Evolutionary conservation across 2,329 filamentous ascomycete species (phyloP).

Genomic region (Emergomyces africanus): DNA sequence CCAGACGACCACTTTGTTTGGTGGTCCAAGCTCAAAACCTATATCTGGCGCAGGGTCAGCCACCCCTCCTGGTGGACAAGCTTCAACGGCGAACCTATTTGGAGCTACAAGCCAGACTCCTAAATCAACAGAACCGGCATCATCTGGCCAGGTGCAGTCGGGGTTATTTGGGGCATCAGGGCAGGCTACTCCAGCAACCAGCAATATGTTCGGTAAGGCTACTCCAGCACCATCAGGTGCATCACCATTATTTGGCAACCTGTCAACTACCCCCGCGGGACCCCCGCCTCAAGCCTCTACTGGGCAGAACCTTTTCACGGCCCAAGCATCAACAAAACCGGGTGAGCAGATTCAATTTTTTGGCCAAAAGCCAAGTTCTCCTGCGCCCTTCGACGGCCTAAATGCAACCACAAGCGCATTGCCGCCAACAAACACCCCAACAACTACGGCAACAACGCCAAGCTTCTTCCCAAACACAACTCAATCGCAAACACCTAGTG

Average conservation of each 20-base stretch:
- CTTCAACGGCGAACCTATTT: slow-evolving; percentile 17
- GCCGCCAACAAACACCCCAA: slow-evolving; percentile 10
- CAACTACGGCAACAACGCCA: slow-evolving; percentile 12
- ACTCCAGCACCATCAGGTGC: slow-evolving; percentile 27
- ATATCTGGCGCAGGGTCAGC: slow-evolving; percentile 7
- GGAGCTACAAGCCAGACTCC: slow-evolving; percentile 23
- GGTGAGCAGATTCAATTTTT: slow-evolving; percentile 9
- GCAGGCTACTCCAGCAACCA: slow-evolving; percentile 12
- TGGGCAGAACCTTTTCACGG: slow-evolving; percentile 17
- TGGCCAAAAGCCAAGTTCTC: neutral
- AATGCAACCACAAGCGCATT: slow-evolving; percentile 14
- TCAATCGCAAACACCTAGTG: slow-evolving; percentile 18
- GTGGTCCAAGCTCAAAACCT: slow-evolving; percentile 1
- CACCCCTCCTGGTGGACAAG: slow-evolving; percentile 14
- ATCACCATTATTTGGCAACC: slow-evolving; percentile 24
- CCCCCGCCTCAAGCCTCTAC: slow-evolving; percentile 29
- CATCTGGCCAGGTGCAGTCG: slow-evolving; percentile 19
- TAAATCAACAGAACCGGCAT: slow-evolving; percentile 22
- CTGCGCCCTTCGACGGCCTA: neutral
- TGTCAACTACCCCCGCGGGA: slow-evolving; percentile 39
- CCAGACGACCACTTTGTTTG: slow-evolving; percentile 6
- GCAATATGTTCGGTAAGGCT: slow-evolving; percentile 20
- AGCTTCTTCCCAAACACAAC: slow-evolving; percentile 19
- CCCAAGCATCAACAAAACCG: slow-evolving; percentile 16
- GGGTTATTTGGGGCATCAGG: slow-evolving; percentile 22